Conservation (phyloP, 805 yeast species). For the Metschnikowia amazonensis region DNA sequence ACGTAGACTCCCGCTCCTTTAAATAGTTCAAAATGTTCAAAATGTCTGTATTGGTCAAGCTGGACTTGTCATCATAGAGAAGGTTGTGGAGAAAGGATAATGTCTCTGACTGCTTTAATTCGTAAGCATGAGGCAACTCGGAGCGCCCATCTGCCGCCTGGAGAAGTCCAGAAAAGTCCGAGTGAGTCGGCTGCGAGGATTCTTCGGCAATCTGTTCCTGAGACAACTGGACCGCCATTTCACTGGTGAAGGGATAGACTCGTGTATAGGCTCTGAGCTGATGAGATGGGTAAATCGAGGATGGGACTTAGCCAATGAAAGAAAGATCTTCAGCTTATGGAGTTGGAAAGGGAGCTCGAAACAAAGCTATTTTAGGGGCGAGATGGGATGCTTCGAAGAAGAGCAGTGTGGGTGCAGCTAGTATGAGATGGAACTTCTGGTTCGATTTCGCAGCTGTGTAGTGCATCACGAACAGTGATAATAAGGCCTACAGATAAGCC, state of each 20-base stretch:
- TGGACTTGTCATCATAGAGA: conserved; percentile 34
- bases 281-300: not conserved
- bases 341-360: not conserved
- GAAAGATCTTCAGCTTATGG: not conserved
- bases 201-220: conserved; percentile 13
- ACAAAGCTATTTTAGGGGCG: not conserved
- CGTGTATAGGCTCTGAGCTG: not conserved
- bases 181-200: conserved; percentile 3
- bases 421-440: not conserved
- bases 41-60: conserved; percentile 34
- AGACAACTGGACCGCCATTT: conserved; percentile 16
- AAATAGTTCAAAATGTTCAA: conserved; percentile 32
- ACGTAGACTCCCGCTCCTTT: conserved; percentile 32
- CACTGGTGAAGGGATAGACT: not conserved
- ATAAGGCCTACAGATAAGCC: conserved; percentile 1
- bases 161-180: conserved; percentile 7
- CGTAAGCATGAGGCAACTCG: conserved; percentile 29
- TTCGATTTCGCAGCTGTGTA: conserved; percentile 4
- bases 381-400: not conserved
- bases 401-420: not conserved
- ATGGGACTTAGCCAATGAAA: not conserved
- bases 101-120: conserved; percentile 40
- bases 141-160: conserved; percentile 3
- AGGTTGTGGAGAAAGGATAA: conserved; percentile 38
- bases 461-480: conserved; percentile 3